Evolutionary conservation across 2,329 filamentous ascomycete species (phyloP).

Genomic region (Magnaporthiopsis rhizophila): DNA sequence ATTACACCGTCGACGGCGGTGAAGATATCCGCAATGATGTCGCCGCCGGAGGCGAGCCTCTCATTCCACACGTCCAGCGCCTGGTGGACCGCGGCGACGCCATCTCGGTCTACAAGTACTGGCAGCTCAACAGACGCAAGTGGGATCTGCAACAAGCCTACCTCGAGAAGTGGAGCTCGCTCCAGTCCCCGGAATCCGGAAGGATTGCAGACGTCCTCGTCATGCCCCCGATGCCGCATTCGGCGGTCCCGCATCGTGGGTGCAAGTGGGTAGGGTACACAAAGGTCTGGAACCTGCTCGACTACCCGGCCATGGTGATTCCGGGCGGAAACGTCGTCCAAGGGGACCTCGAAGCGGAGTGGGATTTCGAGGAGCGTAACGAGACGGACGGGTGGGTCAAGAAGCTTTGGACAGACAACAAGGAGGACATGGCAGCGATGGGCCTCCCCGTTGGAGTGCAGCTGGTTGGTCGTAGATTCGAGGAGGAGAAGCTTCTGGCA

Average conservation of each 20-base stretch:
- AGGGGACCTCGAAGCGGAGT: slow-evolving; percentile 20
- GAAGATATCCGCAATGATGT: slow-evolving; percentile 54
- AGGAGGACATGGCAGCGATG: slow-evolving; percentile 26
- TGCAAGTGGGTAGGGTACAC: slow-evolving; percentile 49
- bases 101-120: slow-evolving; percentile 58
- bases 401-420: slow-evolving; percentile 33
- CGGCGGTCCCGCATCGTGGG: slow-evolving; percentile 35
- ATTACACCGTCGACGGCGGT: slow-evolving; percentile 54
- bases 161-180: slow-evolving; percentile 48
- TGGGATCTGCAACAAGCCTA: slow-evolving; percentile 43
- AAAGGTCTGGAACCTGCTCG: slow-evolving; percentile 54
- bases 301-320: slow-evolving; percentile 51
- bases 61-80: slow-evolving; percentile 48
- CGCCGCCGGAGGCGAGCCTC: slow-evolving; percentile 47
- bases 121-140: slow-evolving; percentile 57
- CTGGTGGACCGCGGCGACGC: slow-evolving; percentile 43
- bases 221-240: slow-evolving; percentile 52
- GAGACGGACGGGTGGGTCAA: slow-evolving; percentile 44
- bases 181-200: slow-evolving; percentile 32
- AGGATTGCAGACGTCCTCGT: slow-evolving; percentile 46
- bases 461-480: slow-evolving; percentile 39
- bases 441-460: slow-evolving; percentile 44
- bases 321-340: slow-evolving; percentile 39
- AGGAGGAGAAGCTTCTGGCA: slow-evolving; percentile 48
- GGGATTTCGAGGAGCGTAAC: slow-evolving; percentile 37